phyloP scores from a whole-genome alignment of 768 basidiomycete species.

The Chlorophyllum brunneum region DNA sequence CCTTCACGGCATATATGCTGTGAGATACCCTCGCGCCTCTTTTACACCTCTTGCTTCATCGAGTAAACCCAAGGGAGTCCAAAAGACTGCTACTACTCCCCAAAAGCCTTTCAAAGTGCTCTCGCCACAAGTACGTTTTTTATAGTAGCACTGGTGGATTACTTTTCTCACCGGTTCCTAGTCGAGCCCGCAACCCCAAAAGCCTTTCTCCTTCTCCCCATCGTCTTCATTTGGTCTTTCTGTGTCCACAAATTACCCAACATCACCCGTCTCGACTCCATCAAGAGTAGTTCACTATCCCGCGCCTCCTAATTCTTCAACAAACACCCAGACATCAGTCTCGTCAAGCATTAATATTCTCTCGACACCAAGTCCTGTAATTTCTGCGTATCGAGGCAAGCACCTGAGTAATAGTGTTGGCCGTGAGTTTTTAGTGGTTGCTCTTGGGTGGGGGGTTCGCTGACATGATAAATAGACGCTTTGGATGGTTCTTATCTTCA shows the following conservation, averaged over 20 bases:
- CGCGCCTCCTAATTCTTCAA: constrained; percentile 26
- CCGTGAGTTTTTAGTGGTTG: constrained; percentile 25
- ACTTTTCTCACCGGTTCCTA: constrained; percentile 12
- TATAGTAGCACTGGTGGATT: background rate
- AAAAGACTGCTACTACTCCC: constrained; percentile 24
- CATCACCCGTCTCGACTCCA: constrained; percentile 39
- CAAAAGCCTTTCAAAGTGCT: constrained; percentile 34
- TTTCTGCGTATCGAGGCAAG: constrained; percentile 41
- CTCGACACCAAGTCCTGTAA: constrained; percentile 38
- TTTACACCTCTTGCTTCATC: constrained; percentile 31
- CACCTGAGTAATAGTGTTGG: constrained; percentile 31
- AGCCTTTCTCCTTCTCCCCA: constrained; percentile 37
- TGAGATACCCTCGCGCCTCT: constrained; percentile 40
- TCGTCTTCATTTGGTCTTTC: constrained; percentile 29
- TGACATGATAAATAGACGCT: constrained; percentile 25
- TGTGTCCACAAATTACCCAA: constrained; percentile 25
- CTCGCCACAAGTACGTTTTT: constrained; percentile 35
- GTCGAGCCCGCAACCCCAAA: constrained; percentile 40
- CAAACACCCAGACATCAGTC: constrained; percentile 27
- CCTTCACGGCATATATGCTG: constrained; percentile 34
- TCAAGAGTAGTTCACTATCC: constrained; percentile 35
- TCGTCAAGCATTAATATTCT: constrained; percentile 27
- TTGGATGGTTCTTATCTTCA: constrained; percentile 39
- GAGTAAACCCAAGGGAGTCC: constrained; percentile 24
- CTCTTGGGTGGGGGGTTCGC: background rate